Evolutionary conservation across 2,329 filamentous ascomycete species (phyloP), one percentile per base, ranked within the genome.

Genomic region (Xylaria sp.): DNA sequence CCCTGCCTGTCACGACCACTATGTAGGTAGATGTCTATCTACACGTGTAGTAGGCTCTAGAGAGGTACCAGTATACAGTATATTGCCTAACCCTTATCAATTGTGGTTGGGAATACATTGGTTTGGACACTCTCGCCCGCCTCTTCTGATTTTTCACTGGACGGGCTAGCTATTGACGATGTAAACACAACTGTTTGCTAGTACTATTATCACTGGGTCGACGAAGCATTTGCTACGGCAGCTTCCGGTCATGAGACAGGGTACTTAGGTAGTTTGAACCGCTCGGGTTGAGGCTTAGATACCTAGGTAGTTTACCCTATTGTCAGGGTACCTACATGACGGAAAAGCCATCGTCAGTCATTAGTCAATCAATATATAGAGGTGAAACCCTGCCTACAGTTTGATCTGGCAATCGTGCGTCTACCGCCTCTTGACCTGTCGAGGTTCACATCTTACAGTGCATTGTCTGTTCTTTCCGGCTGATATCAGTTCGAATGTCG

Each of bases 1-100:
- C 67, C 66, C 63, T 69, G 66, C 55, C 58, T 34, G 58, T 62
- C 54, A 66, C 63, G 56, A 57, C 59, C 59, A 61, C 31, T 37
- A 37, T 37, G 34, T 41, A 46, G 39, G 48, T 20, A 63, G 39
- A 39, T 44, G 50, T 63, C 51, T 50, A 6, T 57, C 25, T 51
- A 25, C 23, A 25, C 23, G 23, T 25, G 23, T 25, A 4, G 48
- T 28, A 63, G 59, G 54, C 46, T 56, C 63, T 54, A 12, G 48
- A 55, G 52, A 55, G 37, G 55, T 50, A 67, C 28, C 39, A 31
- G 28, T 39, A 41, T 50, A 60, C 44, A 44, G 52, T 50, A 63
- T 66, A 63, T 63, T 20, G 34, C n/a, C 55, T 51, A 46, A 13
- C 54, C 54, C 37, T 39, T 31, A 31, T 52, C 44, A 56, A 63